A percentile compares a stretch with the other conserved stretches of the same genome.
These are phyloP conservation scores for Blepharisma japonicum DNA, from an alignment of 73 alveolate genomes.

Conservation along the genomic window DNA sequence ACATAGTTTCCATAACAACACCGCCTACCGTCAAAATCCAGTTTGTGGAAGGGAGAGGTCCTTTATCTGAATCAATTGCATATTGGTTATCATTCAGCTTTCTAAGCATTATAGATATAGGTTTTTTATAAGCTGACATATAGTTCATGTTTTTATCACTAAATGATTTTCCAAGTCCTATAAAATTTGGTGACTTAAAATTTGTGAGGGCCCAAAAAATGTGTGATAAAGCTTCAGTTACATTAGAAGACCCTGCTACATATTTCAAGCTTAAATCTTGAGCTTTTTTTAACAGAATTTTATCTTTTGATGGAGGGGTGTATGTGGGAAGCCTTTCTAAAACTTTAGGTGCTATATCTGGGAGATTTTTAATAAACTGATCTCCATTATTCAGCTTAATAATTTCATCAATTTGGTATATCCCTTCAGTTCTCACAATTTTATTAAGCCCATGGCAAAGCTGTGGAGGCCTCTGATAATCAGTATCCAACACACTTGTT, in stretches of 20 bases:
- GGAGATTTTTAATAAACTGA: constrained; percentile 35
- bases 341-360: constrained; percentile 27
- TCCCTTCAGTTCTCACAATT: constrained; percentile 36
- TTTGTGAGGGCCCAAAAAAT: constrained; percentile 62
- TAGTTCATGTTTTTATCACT: constrained; percentile 69
- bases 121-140: constrained; percentile 83
- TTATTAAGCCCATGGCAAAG: not conserved
- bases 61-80: constrained; percentile 80
- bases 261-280: constrained; percentile 23
- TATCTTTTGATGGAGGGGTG: constrained; percentile 48
- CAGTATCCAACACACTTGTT: no score
- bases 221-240: constrained; percentile 69
- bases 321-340: constrained; percentile 38
- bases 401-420: constrained; percentile 38
- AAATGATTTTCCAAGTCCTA: constrained; percentile 48
- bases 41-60: constrained; percentile 59
- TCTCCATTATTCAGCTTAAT: constrained; percentile 35
- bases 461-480: not conserved
- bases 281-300: constrained; percentile 34
- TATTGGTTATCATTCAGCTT: constrained; percentile 27
- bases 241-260: constrained; percentile 46
- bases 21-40: constrained; percentile 64
- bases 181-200: constrained; percentile 74
- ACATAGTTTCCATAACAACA: constrained; percentile 72
- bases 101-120: constrained; percentile 54